These are phyloP conservation scores for Rhodotorula sp. DNA, from an alignment of 1,284 basidiomycete species.

Conservation along the genomic window DNA sequence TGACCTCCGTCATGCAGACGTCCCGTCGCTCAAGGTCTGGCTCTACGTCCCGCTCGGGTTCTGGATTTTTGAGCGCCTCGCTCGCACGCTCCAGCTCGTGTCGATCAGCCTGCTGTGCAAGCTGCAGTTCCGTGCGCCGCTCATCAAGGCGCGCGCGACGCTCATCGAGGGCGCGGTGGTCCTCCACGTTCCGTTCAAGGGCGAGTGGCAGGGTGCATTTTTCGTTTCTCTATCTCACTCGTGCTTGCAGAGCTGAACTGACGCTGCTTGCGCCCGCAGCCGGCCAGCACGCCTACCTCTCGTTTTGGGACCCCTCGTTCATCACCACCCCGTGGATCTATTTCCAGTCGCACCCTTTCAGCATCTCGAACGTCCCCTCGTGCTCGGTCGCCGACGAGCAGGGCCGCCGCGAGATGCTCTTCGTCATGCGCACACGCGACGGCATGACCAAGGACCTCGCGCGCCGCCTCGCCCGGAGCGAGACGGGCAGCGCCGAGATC, in stretches of 20 bases:
- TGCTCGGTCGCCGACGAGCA: conserved; percentile 15
- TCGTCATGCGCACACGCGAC: conserved; percentile 33
- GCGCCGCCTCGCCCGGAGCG: conserved; percentile 11
- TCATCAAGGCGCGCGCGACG: conserved; percentile 29
- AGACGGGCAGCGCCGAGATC: conserved; percentile 14
- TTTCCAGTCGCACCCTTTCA: conserved; percentile 39
- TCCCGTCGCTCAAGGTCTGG: conserved; percentile 25
- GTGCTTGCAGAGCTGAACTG: neutral
- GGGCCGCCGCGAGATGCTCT: conserved; percentile 36
- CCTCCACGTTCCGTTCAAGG: conserved; percentile 35
- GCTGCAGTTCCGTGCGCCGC: conserved; percentile 25
- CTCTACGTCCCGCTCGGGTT: conserved; percentile 36
- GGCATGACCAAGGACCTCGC: conserved; percentile 35
- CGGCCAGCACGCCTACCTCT: conserved; percentile 17
- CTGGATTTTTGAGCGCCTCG: conserved; percentile 36
- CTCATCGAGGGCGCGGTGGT: conserved; percentile 38
- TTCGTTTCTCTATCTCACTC: too few species aligned
- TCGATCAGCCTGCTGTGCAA: conserved; percentile 20
- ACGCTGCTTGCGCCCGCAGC: neutral
- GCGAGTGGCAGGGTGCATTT: conserved; percentile 19
- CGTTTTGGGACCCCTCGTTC: conserved; percentile 25
- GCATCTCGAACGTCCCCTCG: conserved; percentile 37
- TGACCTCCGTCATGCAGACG: conserved; percentile 9
- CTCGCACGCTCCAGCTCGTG: conserved; percentile 23
- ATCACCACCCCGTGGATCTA: conserved; percentile 27